phyloP scores from a whole-genome alignment of 176 grass and related monocot genomes.

The Oryza nivara region DNA sequence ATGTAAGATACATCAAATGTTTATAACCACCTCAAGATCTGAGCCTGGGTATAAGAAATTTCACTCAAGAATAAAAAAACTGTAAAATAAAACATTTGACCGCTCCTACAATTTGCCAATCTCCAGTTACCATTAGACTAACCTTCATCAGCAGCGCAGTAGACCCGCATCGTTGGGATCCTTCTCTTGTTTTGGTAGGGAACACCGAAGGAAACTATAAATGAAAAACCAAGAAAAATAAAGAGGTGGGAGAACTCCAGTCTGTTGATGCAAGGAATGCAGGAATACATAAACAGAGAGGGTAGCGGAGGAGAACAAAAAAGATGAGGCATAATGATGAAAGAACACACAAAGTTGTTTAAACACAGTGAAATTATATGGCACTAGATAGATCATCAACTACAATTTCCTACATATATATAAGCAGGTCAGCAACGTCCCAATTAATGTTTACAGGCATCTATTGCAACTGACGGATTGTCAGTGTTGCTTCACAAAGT shows the following conservation, averaged over 20 bases:
- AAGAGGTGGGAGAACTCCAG: neutral
- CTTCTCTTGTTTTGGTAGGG: slow-evolving; percentile 11
- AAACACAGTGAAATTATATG: neutral
- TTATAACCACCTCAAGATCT: neutral
- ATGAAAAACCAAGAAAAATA: neutral
- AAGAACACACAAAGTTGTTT: neutral
- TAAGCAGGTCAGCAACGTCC: neutral
- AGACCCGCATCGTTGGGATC: slow-evolving; percentile 12
- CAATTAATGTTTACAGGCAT: neutral
- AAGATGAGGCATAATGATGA: neutral
- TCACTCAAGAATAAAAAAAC: neutral
- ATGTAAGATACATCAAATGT: neutral
- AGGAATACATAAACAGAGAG: neutral
- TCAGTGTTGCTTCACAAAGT: neutral
- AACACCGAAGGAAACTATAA: slow-evolving; percentile 26
- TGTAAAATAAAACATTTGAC: neutral
- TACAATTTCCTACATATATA: neutral
- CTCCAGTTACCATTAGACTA: slow-evolving; percentile 10
- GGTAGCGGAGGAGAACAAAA: neutral
- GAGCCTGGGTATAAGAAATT: neutral
- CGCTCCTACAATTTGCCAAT: neutral
- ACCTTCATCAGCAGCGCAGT: slow-evolving; percentile 43
- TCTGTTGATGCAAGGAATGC: neutral
- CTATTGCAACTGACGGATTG: neutral
- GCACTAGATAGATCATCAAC: neutral